Base-by-base conservation (phyloP, 441 rosid genomes). In the Eutrema salsugineum region DNA sequence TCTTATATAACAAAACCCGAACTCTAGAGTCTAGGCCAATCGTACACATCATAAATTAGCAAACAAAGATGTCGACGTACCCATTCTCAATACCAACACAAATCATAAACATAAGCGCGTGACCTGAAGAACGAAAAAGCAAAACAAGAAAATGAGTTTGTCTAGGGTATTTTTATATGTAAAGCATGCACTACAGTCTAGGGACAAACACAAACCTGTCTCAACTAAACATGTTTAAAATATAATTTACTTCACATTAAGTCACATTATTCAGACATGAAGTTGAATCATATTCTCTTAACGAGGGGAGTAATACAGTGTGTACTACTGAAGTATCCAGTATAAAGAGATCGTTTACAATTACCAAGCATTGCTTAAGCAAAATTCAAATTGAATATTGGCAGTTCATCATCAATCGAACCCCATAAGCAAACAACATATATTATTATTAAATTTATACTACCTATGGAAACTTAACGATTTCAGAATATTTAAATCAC, bases 1-100 rank as follows among this genome's bases (percentile, higher is more conserved):
- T 80, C 79, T 84, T 35, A 85, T 83, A 68, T 3, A 24, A 24
- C 86, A 30, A 84, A 20, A 87, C 79, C 24, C 27, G n/a, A 59
- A 16, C 19, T 30, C 7, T 17, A 54, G 4, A 54, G 14, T 30
- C 7, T 17, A 54, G 6, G 42, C 19, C 42, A 54, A 17, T 43
- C 33, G 33, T 14, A 19, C 64, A 56, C 36, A 40, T 27, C 32
- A 42, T 30, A 19, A 17, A 30, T n/a, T 14, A 15, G 39, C 59
- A 32, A 32, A 54, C 60, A 49, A 36, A 53, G 33, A 66, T 10
- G 60, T 30, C 44, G 60, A 66, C 61, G 44, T 53, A 11, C 15
- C 11, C 19, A 38, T 65, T 38, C 11, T 24, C 48, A 63, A 3
- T 5, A 32, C 68, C 32, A 35, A 48, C 15, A 5, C 20, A 35